Conservation (phyloP, 148 eudicot genomes). For the Camellia japonica region DNA sequence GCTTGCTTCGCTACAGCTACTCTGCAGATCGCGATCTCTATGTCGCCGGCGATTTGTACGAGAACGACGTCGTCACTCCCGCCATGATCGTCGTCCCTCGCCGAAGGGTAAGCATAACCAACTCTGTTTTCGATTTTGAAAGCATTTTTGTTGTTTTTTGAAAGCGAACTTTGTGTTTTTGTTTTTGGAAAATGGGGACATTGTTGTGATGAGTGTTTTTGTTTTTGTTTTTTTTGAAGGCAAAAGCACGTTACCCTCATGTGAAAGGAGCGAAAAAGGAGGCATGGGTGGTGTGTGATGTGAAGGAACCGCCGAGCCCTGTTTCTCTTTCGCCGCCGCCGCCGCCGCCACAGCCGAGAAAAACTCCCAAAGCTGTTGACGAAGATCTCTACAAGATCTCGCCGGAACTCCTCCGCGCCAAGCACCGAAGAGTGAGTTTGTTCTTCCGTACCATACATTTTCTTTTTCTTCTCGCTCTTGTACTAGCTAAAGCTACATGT, state of each 20-base stretch:
- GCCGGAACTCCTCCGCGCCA: conserved; percentile 44
- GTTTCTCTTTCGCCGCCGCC: conserved; percentile 15
- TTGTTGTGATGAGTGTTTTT: too few relatives aligned
- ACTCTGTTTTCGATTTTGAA: background rate
- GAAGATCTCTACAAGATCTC: conserved; percentile 67
- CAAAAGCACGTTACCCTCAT: conserved; percentile 11
- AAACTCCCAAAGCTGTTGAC: conserved; percentile 48
- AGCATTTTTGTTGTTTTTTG: too few relatives aligned
- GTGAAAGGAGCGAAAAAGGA: conserved; percentile 31
- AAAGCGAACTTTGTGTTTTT: too few relatives aligned
- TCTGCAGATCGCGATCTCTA: conserved; percentile 66
- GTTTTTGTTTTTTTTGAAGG: conserved; percentile 18
- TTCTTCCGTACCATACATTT: background rate
- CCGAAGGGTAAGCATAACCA: conserved; percentile 42
- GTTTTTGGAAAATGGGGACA: too few relatives aligned
- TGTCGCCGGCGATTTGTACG: conserved; percentile 81
- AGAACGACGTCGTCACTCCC: conserved; percentile 72
- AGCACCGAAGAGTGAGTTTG: conserved; percentile 28
- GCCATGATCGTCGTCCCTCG: conserved; percentile 92
- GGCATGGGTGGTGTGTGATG: conserved; percentile 25
- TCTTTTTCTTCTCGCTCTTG: background rate
- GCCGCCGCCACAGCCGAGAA: conserved; percentile 11
- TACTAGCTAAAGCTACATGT: too few relatives aligned
- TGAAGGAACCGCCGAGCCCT: conserved; percentile 22
- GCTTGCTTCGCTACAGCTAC: conserved; percentile 29